phyloP scores from a whole-genome alignment of 352 stramenopile species.

The Discostella stelligera region DNA sequence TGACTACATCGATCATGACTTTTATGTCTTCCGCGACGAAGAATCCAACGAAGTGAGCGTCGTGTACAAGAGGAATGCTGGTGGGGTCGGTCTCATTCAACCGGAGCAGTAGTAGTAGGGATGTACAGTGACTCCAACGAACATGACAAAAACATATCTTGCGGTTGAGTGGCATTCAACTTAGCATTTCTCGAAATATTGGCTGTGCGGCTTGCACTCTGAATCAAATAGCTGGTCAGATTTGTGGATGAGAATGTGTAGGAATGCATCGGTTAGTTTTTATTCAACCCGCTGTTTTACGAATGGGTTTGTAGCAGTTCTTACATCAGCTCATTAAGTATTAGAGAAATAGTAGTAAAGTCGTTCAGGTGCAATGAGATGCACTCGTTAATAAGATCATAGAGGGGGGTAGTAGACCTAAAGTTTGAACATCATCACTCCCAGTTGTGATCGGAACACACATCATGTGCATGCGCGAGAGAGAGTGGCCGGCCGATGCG shows the following conservation, averaged over 20 bases:
- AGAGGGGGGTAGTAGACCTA: too few species aligned
- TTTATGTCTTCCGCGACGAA: constrained; percentile 84
- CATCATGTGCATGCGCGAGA: too few species aligned
- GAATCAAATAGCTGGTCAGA: not conserved
- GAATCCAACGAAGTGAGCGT: constrained; percentile 78
- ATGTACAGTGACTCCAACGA: not conserved
- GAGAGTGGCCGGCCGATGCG: too few species aligned
- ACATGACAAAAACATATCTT: not conserved
- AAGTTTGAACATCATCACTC: too few species aligned
- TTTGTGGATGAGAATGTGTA: too few species aligned
- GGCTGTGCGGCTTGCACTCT: not conserved
- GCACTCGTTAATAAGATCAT: too few species aligned
- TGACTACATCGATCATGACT: constrained; percentile 85
- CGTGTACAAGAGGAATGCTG: constrained; percentile 84
- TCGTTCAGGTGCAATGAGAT: not conserved
- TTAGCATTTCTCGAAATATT: not conserved
- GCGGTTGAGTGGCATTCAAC: not conserved
- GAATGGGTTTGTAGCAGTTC: too few species aligned
- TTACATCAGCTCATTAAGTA: too few species aligned
- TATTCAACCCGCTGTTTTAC: too few species aligned
- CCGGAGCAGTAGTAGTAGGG: constrained; percentile 53
- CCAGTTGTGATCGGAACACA: too few species aligned
- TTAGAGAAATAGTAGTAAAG: not conserved
- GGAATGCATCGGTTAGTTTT: too few species aligned
- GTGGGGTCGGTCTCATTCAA: constrained; percentile 82